Conservation (phyloP, 371 early-diverging fungal genomes). For the Haplosporangium sp. region DNA sequence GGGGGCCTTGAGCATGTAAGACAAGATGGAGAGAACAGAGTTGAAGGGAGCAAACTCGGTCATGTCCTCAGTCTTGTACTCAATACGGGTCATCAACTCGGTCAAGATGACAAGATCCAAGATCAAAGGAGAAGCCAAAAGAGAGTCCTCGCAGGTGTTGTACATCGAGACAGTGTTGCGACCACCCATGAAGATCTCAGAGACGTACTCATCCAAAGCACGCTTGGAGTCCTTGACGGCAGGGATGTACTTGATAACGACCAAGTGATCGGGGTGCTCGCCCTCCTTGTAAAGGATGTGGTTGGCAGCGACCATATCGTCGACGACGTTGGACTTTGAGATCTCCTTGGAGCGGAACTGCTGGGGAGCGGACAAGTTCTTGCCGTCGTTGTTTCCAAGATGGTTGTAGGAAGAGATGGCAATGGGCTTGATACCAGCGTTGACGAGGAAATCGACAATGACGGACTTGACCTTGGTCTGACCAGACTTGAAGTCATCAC, state of each 20-base stretch:
- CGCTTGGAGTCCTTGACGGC: constrained; percentile 97
- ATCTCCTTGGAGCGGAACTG: constrained; percentile 99
- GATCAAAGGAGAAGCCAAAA: constrained; percentile 96
- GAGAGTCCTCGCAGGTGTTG: constrained; percentile 98
- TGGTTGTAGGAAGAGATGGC: constrained; percentile 98
- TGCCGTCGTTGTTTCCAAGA: constrained; percentile 98
- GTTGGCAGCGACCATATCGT: constrained; percentile 98
- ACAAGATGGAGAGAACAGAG: constrained; percentile 90
- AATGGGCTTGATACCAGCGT: constrained; percentile 97
- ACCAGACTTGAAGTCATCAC: constrained; percentile 99
- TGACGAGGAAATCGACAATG: constrained; percentile 96
- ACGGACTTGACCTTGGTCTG: constrained; percentile 99
- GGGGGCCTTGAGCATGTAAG: constrained; percentile 94
- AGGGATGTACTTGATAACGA: constrained; percentile 98
- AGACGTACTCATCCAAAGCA: constrained; percentile 97
- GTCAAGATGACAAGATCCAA: constrained; percentile 93
- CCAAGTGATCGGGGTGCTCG: constrained; percentile 96
- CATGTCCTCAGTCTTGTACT: constrained; percentile 80
- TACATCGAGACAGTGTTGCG: constrained; percentile 95
- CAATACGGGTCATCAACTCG: constrained; percentile 96
- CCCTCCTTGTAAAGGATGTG: constrained; percentile 84
- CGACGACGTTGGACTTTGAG: constrained; percentile 96
- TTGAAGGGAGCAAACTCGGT: constrained; percentile 86
- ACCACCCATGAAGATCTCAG: constrained; percentile 98
- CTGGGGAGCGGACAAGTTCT: constrained; percentile 94